Base-by-base conservation (phyloP, 345 rosid genomes). In the Gossypium herbaceum region DNA sequence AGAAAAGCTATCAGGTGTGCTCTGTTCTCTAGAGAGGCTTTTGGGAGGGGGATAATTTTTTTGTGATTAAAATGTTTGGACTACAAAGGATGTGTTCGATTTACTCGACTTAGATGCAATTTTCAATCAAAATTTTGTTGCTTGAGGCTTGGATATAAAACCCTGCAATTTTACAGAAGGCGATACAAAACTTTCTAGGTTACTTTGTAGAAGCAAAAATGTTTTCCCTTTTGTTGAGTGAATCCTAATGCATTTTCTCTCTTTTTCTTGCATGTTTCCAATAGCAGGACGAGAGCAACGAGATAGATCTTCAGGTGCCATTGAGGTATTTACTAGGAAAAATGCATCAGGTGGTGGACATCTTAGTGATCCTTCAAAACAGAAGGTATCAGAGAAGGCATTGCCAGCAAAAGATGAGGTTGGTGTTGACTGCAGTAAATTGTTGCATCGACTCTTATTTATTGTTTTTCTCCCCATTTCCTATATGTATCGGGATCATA, bases 271-370 rank as follows among this genome's bases (percentile, higher is more conserved):
- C 3, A 6, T 45, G 57, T 62, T 75, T 51, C 54, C 44, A 48
- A 69, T 54, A 73, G 87, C 79, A 66, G 90, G 84, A 44, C 84
- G 82, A 68, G 90, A 83, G 74, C 80, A 77, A 19, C 85, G 86
- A 0, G 90, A 85, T 50, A 85, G 79, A 77, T 78, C 82, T 78
- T 78, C 90, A 3, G 87, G 90, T 73, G 87, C 87, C 48, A 87
- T 79, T 57, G 90, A 85, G 71, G 88, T 80, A 76, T 80, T 83
- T 70, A 80, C 85, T 6, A 71, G 87, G 51, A 85, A 78, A 68
- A 81, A 77, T 72, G 76, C 83, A 57, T 52, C 84, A 48, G 82
- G 86, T 2, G 60, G 84, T 29, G 80, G 87, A 58, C 84, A 73
- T 24, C 84, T 39, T 54, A 47, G 84, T 73, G 82, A 73, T 48